phyloP scores from a whole-genome alignment of 2,329 filamentous ascomycete species.

The Pseudogymnoascus sp. region DNA sequence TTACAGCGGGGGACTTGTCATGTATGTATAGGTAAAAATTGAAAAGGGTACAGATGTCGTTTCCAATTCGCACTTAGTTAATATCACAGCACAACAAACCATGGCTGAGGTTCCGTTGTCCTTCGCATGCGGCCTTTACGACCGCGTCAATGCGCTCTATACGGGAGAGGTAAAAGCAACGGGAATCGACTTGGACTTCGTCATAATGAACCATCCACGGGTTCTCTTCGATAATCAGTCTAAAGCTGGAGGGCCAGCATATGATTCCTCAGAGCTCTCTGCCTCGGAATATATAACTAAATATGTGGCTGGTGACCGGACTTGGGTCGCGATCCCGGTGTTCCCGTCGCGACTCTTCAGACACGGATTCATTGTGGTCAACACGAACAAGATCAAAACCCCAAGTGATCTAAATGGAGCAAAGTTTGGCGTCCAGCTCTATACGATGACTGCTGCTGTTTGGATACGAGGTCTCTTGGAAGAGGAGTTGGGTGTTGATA shows the following conservation, averaged over 20 bases:
- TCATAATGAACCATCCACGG: conserved; percentile 25
- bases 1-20: too few relatives aligned
- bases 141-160: conserved; percentile 23
- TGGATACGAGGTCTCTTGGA: conserved; percentile 29
- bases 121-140: conserved; percentile 22
- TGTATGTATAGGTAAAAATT: too few relatives aligned
- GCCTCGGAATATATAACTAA: conserved; percentile 25
- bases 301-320: conserved; percentile 20
- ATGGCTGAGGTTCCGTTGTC: conserved; percentile 7
- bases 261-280: conserved; percentile 27
- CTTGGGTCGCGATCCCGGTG: conserved; percentile 26
- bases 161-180: conserved; percentile 22
- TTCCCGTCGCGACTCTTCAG: conserved; percentile 28
- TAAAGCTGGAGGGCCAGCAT: conserved; percentile 18
- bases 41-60: too few relatives aligned
- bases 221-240: conserved; percentile 29
- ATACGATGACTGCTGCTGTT: conserved; percentile 33
- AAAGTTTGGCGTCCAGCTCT: conserved; percentile 29
- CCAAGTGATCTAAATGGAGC: conserved; percentile 29
- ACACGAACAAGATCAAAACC: conserved; percentile 22
- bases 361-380: conserved; percentile 28
- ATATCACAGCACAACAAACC: too few relatives aligned
- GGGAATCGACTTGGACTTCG: conserved; percentile 27
- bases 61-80: too few relatives aligned
- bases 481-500: conserved; percentile 26